Conservation (phyloP, 345 rosid genomes). For the Arabis hirsuta region DNA sequence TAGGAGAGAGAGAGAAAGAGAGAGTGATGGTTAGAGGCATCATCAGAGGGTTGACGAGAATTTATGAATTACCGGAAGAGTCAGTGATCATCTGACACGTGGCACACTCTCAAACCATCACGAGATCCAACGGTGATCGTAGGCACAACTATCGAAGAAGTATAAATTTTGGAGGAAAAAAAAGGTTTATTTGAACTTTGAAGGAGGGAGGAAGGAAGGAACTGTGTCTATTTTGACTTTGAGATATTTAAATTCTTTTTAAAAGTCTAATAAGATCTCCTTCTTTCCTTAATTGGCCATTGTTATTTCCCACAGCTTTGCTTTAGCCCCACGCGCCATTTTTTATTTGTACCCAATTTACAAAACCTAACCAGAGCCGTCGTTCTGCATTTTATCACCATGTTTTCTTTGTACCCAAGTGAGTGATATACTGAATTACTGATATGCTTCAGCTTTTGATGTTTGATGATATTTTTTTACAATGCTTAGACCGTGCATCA, state of each 20-base stretch:
- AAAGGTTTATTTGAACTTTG: neutral
- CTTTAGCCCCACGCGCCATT: conserved; percentile 2
- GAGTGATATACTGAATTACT: too few species aligned
- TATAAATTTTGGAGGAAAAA: neutral
- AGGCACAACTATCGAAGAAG: conserved; percentile 25
- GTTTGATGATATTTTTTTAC: too few species aligned
- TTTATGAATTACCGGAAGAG: conserved; percentile 31
- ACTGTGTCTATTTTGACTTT: conserved; percentile 39
- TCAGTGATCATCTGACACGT: conserved; percentile 30
- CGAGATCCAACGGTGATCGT: conserved; percentile 40
- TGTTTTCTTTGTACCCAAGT: too few species aligned
- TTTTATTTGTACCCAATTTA: too few species aligned
- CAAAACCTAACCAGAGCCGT: too few species aligned
- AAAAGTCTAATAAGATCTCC: neutral
- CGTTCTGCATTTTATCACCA: too few species aligned
- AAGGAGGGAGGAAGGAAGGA: neutral
- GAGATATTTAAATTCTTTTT: neutral
- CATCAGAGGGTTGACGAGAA: conserved; percentile 44
- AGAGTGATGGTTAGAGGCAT: conserved; percentile 29
- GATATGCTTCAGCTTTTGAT: too few species aligned
- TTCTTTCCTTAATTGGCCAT: conserved; percentile 36
- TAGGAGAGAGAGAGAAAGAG: neutral
- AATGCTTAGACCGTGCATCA: too few species aligned
- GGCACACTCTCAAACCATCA: conserved; percentile 4
- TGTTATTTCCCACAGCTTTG: neutral